Conservation (phyloP, 2,329 filamentous ascomycete genomes). For the Allantophomopsis cytisporea region DNA sequence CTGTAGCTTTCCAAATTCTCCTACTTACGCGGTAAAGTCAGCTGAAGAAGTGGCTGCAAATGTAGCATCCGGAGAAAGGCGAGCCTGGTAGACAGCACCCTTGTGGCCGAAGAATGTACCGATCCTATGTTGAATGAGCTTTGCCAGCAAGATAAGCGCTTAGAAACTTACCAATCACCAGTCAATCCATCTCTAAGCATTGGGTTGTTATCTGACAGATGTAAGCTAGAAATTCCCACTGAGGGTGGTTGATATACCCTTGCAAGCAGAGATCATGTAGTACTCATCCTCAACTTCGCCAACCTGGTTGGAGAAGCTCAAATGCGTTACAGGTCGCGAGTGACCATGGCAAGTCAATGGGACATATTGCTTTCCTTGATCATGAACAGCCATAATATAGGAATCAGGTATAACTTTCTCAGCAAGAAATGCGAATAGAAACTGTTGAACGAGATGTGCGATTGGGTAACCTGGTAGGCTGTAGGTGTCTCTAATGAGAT, state of each 20-base stretch:
- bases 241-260: constrained; percentile 29
- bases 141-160: constrained; percentile 4
- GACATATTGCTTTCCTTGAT: constrained; percentile 26
- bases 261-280: constrained; percentile 63
- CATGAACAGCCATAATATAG: constrained; percentile 13
- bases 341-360: constrained; percentile 67
- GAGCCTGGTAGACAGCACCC: constrained; percentile 92
- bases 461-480: too few species aligned
- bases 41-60: constrained; percentile 88
- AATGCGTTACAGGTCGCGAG: constrained; percentile 60
- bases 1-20: background rate
- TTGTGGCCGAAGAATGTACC: constrained; percentile 98
- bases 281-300: constrained; percentile 46
- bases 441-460: too few species aligned
- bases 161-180: constrained; percentile 62
- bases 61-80: constrained; percentile 75
- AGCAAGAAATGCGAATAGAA: constrained; percentile 1
- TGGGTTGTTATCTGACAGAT: constrained; percentile 71
- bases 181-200: constrained; percentile 96
- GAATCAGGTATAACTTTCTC: background rate
- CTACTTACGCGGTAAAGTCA: constrained; percentile 78
- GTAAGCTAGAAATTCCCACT: constrained; percentile 5
- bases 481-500: too few species aligned
- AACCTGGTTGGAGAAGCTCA: constrained; percentile 55
- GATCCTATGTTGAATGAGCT: constrained; percentile 40